Percentiles rank a stretch among this genome's conserved stretches.
Conservation (phyloP, 495 filamentous ascomycete species). For the Pseudomonodictys pantanalensis region DNA sequence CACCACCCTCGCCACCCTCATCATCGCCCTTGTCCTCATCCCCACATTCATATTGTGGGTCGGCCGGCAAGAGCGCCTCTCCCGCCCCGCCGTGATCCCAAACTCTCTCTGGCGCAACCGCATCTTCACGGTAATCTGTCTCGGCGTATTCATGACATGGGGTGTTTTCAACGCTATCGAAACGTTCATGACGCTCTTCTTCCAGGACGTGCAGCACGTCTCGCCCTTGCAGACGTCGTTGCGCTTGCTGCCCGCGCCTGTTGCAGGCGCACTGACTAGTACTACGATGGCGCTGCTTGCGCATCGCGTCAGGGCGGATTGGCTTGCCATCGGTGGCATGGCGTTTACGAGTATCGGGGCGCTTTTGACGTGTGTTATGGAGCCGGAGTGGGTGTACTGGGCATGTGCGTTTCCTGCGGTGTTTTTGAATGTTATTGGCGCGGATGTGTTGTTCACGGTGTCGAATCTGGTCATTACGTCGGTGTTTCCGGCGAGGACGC, state of each 20-base stretch:
- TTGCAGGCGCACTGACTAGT: slow-evolving; percentile 54
- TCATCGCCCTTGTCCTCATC: slow-evolving; percentile 45
- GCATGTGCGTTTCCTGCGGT: slow-evolving; percentile 51
- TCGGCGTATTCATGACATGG: slow-evolving; percentile 53
- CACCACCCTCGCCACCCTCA: slow-evolving; percentile 41
- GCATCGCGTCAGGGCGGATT: slow-evolving; percentile 51
- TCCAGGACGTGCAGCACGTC: slow-evolving; percentile 50
- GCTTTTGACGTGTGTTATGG: slow-evolving; percentile 52
- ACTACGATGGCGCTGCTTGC: slow-evolving; percentile 54
- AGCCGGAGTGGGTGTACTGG: slow-evolving; percentile 56
- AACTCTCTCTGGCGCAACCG: slow-evolving; percentile 53
- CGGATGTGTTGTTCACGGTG: slow-evolving; percentile 61
- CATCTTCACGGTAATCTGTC: slow-evolving; percentile 50
- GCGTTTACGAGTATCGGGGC: slow-evolving; percentile 49
- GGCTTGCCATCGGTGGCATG: slow-evolving; percentile 48
- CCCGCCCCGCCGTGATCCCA: slow-evolving; percentile 47
- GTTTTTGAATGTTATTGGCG: slow-evolving; percentile 52
- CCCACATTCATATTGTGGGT: slow-evolving; percentile 49
- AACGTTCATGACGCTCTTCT: slow-evolving; percentile 53
- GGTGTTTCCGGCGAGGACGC: slow-evolving; percentile 55
- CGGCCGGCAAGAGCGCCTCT: slow-evolving; percentile 44
- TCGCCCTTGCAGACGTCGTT: slow-evolving; percentile 46
- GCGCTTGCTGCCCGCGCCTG: slow-evolving; percentile 55
- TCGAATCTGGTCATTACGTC: slow-evolving; percentile 60
- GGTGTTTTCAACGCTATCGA: slow-evolving; percentile 52